A percentile compares a stretch with the other conserved stretches of the same genome.
phyloP scores from a whole-genome alignment of 306 rosid species.

The Pachyrhizus erosus region DNA sequence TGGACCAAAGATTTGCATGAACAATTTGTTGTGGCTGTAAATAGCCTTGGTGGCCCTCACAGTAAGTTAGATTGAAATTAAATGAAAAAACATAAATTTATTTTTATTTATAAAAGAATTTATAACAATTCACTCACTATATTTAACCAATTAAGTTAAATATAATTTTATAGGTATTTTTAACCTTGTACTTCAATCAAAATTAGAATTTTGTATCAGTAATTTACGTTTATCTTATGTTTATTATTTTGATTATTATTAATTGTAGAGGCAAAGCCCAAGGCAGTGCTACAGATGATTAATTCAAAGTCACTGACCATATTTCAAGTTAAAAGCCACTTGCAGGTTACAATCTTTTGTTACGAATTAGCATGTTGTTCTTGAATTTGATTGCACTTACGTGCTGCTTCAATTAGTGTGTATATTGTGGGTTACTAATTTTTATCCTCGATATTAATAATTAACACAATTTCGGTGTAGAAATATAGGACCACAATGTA shows the following conservation, averaged over 20 bases:
- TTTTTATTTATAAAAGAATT: no score
- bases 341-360: slow-evolving; percentile 38
- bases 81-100: no score
- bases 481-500: slow-evolving; percentile 22
- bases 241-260: neutral
- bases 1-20: slow-evolving; percentile 54
- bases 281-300: slow-evolving; percentile 37
- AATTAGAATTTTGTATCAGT: no score
- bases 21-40: slow-evolving; percentile 31
- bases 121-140: no score
- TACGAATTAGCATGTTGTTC: neutral
- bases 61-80: slow-evolving; percentile 25
- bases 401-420: no score
- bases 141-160: no score
- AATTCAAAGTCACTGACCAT: slow-evolving; percentile 27
- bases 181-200: no score
- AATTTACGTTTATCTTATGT: no score
- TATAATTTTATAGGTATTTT: no score
- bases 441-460: neutral
- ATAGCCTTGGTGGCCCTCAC: slow-evolving; percentile 46
- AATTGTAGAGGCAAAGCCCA: slow-evolving; percentile 41
- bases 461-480: neutral
- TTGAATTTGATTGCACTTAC: no score
- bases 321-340: slow-evolving; percentile 42
- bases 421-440: neutral